Evolutionary conservation across 306 rosid genomes (phyloP).

Genomic region (Fagus crenata): DNA sequence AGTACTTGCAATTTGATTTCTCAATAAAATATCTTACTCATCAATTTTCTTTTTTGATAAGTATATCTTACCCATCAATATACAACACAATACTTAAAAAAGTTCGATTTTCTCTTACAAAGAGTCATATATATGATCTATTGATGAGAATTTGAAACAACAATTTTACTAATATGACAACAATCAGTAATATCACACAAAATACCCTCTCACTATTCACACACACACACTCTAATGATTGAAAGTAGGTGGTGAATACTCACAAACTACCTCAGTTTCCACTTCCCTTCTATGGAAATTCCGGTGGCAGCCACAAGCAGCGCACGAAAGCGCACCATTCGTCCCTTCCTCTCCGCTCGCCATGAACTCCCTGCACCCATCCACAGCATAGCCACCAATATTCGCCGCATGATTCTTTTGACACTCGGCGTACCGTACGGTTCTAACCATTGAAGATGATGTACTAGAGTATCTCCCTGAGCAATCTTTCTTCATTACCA

Average conservation of each 20-base stretch:
- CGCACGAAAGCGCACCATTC: slow-evolving; percentile 60
- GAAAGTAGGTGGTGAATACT: slow-evolving; percentile 76
- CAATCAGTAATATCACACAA: slow-evolving; percentile 6
- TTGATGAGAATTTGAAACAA: slow-evolving; percentile 14
- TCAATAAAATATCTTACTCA: not conserved
- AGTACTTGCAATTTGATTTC: not conserved
- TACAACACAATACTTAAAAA: not conserved
- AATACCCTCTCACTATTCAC: not conserved
- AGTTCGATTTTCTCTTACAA: slow-evolving; percentile 6
- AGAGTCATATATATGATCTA: slow-evolving; percentile 4
- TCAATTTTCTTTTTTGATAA: not conserved
- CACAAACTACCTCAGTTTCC: slow-evolving; percentile 88
- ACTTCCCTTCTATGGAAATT: slow-evolving; percentile 74
- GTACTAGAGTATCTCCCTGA: slow-evolving; percentile 38
- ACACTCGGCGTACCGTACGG: slow-evolving; percentile 75
- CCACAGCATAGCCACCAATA: slow-evolving; percentile 87
- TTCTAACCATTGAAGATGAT: slow-evolving; percentile 61
- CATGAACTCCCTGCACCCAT: slow-evolving; percentile 90
- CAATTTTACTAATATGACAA: not conserved
- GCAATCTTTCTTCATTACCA: slow-evolving; percentile 54
- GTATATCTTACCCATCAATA: not conserved
- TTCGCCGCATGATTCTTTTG: slow-evolving; percentile 91
- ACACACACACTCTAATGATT: not conserved
- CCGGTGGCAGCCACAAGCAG: slow-evolving; percentile 91
- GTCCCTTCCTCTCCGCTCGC: slow-evolving; percentile 63